phyloP scores from a whole-genome alignment of 495 filamentous ascomycete genomes.

The Daldinia grandis region DNA sequence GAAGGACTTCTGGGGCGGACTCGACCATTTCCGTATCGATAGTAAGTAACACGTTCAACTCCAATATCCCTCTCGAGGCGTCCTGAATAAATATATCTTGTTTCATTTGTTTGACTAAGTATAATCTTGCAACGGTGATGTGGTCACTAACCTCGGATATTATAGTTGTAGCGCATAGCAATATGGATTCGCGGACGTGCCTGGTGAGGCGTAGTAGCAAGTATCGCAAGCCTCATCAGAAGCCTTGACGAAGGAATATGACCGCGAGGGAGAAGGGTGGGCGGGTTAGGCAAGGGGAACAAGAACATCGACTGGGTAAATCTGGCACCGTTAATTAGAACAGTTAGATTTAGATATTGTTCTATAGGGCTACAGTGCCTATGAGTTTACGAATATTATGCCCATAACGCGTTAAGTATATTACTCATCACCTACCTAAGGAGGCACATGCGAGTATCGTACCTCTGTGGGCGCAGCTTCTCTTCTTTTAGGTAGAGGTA shows the following conservation, averaged over 20 bases:
- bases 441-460: too few species aligned
- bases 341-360: too few species aligned
- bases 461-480: neutral
- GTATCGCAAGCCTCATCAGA: slow-evolving; percentile 14
- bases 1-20: neutral
- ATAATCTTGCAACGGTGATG: neutral
- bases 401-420: too few species aligned
- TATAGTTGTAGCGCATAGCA: slow-evolving; percentile 4
- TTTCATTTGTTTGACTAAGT: neutral
- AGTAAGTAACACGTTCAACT: neutral
- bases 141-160: neutral
- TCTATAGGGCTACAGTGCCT: too few species aligned
- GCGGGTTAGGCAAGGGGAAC: neutral
- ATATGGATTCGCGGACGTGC: slow-evolving; percentile 10
- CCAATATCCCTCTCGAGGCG: neutral
- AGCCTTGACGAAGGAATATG: slow-evolving; percentile 2
- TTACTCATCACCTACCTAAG: too few species aligned
- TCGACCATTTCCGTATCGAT: slow-evolving; percentile 26
- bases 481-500: too few species aligned
- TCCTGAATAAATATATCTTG: too few species aligned
- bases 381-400: too few species aligned
- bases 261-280: neutral
- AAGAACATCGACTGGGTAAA: neutral
- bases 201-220: slow-evolving; percentile 13
- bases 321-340: neutral